Conservation (phyloP, 2,329 filamentous ascomycete genomes). For the Neurospora sp. region DNA sequence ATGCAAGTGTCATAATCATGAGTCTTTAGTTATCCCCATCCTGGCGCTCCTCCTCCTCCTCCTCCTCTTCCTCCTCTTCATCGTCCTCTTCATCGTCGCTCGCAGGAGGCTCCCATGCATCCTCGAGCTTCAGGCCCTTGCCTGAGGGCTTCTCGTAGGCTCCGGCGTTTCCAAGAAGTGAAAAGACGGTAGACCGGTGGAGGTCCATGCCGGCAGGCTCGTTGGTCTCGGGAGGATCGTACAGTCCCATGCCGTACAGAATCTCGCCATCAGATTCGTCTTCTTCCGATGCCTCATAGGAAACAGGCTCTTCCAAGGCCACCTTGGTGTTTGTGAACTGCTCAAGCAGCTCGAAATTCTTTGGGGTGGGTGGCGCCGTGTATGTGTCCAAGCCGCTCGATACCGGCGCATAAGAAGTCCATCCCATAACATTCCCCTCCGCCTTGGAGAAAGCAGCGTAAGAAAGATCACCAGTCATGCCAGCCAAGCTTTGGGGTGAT, state of each 20-base stretch:
- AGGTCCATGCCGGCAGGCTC: constrained; percentile 41
- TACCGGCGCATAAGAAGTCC: constrained; percentile 33
- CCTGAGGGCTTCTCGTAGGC: constrained; percentile 41
- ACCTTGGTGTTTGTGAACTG: constrained; percentile 32
- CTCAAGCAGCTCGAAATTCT: constrained; percentile 44
- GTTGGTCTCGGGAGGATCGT: constrained; percentile 58
- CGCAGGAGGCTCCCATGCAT: constrained; percentile 63
- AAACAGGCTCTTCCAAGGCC: constrained; percentile 36
- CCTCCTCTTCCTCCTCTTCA: constrained; percentile 30
- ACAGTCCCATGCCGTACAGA: constrained; percentile 72
- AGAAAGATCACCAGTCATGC: constrained; percentile 7
- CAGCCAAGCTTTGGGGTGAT: constrained; percentile 2
- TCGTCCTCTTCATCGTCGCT: constrained; percentile 50
- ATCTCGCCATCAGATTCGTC: constrained; percentile 56
- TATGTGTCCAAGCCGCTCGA: constrained; percentile 31
- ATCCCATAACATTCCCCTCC: constrained; percentile 22
- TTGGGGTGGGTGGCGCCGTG: constrained; percentile 49
- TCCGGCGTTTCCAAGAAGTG: constrained; percentile 42
- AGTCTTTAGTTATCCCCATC: neutral
- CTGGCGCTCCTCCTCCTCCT: constrained; percentile 23
- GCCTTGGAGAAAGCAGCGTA: constrained; percentile 9
- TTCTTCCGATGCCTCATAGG: constrained; percentile 40
- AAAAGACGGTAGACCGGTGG: constrained; percentile 43
- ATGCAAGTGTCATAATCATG: neutral
- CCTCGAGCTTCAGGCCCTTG: constrained; percentile 64